phyloP scores from a whole-genome alignment of 805 yeast genomes.

The Lachancea sp. region DNA sequence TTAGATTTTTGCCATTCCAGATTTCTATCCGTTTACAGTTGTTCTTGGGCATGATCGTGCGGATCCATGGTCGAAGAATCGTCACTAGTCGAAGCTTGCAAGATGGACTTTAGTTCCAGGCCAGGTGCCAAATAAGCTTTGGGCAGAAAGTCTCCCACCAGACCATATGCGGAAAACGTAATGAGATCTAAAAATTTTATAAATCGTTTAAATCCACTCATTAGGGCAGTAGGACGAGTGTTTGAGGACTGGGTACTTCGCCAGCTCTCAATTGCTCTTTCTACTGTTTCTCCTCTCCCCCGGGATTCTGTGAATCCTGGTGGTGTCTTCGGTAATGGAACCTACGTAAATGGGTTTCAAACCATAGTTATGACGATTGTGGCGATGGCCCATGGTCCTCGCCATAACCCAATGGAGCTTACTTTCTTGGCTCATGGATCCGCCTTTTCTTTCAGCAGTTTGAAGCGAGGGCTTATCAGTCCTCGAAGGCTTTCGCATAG shows the following conservation, averaged over 20 bases:
- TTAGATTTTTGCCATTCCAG: not conserved
- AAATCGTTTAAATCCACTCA: slow-evolving; percentile 35
- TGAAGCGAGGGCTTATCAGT: slow-evolving; percentile 16
- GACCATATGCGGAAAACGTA: slow-evolving; percentile 55
- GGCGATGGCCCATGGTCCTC: slow-evolving; percentile 12
- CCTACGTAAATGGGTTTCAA: slow-evolving; percentile 40
- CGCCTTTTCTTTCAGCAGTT: slow-evolving; percentile 29
- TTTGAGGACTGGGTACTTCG: not conserved
- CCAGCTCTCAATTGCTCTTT: not conserved
- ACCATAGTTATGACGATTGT: slow-evolving; percentile 75
- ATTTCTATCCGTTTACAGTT: too few species aligned
- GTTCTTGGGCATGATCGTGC: too few species aligned
- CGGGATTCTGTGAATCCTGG: slow-evolving; percentile 5
- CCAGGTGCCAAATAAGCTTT: slow-evolving; percentile 50
- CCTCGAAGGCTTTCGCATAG: slow-evolving; percentile 42
- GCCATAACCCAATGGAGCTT: slow-evolving; percentile 78
- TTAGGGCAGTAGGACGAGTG: slow-evolving; percentile 15
- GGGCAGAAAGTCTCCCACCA: slow-evolving; percentile 88
- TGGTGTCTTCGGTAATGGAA: slow-evolving; percentile 56
- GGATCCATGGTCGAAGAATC: slow-evolving; percentile 70
- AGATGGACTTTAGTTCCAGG: slow-evolving; percentile 35
- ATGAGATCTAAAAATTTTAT: slow-evolving; percentile 36
- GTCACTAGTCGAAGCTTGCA: slow-evolving; percentile 64
- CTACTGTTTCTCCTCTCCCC: slow-evolving; percentile 18
- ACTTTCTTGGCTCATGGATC: slow-evolving; percentile 63